A percentile compares a stretch with the other conserved stretches of the same genome.
These are phyloP conservation scores for Penicillium rolfsii DNA, from an alignment of 2,329 filamentous ascomycete species.

Conservation along the genomic window DNA sequence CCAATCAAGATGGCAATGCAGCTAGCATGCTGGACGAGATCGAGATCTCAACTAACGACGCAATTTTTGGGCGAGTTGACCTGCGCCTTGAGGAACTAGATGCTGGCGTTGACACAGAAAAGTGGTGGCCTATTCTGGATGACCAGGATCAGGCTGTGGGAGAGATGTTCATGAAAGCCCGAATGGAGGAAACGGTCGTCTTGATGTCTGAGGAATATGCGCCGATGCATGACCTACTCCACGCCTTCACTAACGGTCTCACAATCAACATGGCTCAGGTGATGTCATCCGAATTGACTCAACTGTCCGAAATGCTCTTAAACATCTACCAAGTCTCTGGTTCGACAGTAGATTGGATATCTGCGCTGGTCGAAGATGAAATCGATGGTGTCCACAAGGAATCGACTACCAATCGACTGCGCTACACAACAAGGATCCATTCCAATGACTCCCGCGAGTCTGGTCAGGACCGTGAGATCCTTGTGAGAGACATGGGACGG, in stretches of 20 bases:
- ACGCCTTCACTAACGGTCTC: slow-evolving; percentile 80
- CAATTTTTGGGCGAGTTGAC: slow-evolving; percentile 66
- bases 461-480: slow-evolving; percentile 60
- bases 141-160: slow-evolving; percentile 75
- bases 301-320: slow-evolving; percentile 81
- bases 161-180: slow-evolving; percentile 80
- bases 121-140: slow-evolving; percentile 84
- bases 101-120: slow-evolving; percentile 75
- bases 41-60: slow-evolving; percentile 52
- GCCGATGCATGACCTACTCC: slow-evolving; percentile 77
- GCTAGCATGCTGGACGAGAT: slow-evolving; percentile 49
- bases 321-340: slow-evolving; percentile 96
- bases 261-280: slow-evolving; percentile 82
- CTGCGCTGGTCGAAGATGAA: slow-evolving; percentile 91
- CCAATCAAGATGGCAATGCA: slow-evolving; percentile 47
- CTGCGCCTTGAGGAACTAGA: slow-evolving; percentile 79
- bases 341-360: slow-evolving; percentile 83
- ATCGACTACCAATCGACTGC: slow-evolving; percentile 65
- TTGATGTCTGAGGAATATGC: slow-evolving; percentile 85
- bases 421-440: slow-evolving; percentile 66
- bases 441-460: slow-evolving; percentile 63
- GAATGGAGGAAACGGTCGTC: slow-evolving; percentile 86
- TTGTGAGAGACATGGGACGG: slow-evolving; percentile 66
- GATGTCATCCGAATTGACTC: slow-evolving; percentile 74
- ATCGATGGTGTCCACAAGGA: slow-evolving; percentile 92